phyloP scores from a whole-genome alignment of 1,139 yeast species.

The Candida labiduridarum region DNA sequence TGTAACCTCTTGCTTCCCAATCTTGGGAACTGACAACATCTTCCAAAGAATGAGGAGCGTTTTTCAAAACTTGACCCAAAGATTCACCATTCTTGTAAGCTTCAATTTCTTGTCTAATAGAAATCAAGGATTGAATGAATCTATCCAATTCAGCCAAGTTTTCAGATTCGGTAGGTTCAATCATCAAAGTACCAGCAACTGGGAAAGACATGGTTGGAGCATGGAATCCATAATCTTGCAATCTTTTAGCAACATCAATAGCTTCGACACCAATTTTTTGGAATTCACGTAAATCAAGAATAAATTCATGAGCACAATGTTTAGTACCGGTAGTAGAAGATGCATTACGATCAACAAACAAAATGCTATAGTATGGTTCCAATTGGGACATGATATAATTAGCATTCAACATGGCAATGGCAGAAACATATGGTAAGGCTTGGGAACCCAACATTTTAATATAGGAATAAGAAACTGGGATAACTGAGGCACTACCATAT shows the following conservation, averaged over 20 bases:
- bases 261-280: slow-evolving; percentile 86
- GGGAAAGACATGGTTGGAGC: slow-evolving; percentile 99
- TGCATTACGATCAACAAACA: slow-evolving; percentile 63
- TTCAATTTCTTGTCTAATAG: slow-evolving; percentile 81
- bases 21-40: slow-evolving; percentile 71
- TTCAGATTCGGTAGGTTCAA: slow-evolving; percentile 97
- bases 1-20: slow-evolving; percentile 81
- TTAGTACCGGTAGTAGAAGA: slow-evolving; percentile 48
- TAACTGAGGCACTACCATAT: slow-evolving; percentile 90
- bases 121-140: slow-evolving; percentile 82
- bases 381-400: slow-evolving; percentile 89
- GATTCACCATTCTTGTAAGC: slow-evolving; percentile 70
- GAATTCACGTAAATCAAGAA: slow-evolving; percentile 85
- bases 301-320: slow-evolving; percentile 96
- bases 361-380: slow-evolving; percentile 68
- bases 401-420: slow-evolving; percentile 90
- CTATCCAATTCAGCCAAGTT: slow-evolving; percentile 85
- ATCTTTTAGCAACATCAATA: slow-evolving; percentile 92
- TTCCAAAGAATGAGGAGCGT: slow-evolving; percentile 88
- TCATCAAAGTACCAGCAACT: slow-evolving; percentile 94
- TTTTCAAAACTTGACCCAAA: slow-evolving; percentile 73
- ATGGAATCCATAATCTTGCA: slow-evolving; percentile 98
- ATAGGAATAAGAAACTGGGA: slow-evolving; percentile 93
- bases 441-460: slow-evolving; percentile 89
- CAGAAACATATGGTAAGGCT: slow-evolving; percentile 82